Evolutionary conservation across 768 basidiomycete species (phyloP).

Genomic region (Suillus luteus): DNA sequence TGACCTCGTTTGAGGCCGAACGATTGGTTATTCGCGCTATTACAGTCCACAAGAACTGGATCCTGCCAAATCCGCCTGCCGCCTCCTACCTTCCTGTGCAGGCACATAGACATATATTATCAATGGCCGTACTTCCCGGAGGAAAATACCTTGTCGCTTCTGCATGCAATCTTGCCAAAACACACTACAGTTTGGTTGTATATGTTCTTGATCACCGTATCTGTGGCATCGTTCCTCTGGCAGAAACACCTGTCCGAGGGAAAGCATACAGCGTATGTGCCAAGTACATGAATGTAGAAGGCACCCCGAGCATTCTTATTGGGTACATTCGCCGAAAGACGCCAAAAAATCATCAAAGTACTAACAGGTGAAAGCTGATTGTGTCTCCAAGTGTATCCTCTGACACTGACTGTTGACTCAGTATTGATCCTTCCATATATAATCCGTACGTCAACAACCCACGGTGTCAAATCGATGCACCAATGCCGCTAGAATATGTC

Average conservation of each 20-base stretch:
- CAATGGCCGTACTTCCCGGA: constrained; percentile 64
- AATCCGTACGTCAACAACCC: constrained; percentile 35
- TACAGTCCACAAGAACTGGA: constrained; percentile 64
- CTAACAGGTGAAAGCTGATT: constrained; percentile 6
- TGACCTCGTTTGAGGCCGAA: constrained; percentile 48
- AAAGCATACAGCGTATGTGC: constrained; percentile 63
- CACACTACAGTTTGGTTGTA: constrained; percentile 52
- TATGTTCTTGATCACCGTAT: constrained; percentile 57
- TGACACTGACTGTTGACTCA: constrained; percentile 16
- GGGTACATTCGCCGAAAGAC: constrained; percentile 48
- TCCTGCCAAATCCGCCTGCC: constrained; percentile 39
- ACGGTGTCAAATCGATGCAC: constrained; percentile 43
- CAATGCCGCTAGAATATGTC: constrained; percentile 45
- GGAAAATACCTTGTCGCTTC: constrained; percentile 71
- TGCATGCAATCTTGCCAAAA: constrained; percentile 44
- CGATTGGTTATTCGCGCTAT: constrained; percentile 61
- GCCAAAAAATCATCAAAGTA: constrained; percentile 13
- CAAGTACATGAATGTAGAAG: constrained; percentile 53
- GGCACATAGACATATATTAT: constrained; percentile 40
- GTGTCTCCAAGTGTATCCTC: constrained; percentile 8
- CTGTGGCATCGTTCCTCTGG: constrained; percentile 45
- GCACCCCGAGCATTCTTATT: constrained; percentile 55
- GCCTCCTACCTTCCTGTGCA: constrained; percentile 28
- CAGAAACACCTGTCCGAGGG: constrained; percentile 47
- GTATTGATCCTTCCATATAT: constrained; percentile 35